Evolutionary conservation across 2,329 filamentous ascomycete genomes (phyloP).

Genomic region (Fusarium dimerum): DNA sequence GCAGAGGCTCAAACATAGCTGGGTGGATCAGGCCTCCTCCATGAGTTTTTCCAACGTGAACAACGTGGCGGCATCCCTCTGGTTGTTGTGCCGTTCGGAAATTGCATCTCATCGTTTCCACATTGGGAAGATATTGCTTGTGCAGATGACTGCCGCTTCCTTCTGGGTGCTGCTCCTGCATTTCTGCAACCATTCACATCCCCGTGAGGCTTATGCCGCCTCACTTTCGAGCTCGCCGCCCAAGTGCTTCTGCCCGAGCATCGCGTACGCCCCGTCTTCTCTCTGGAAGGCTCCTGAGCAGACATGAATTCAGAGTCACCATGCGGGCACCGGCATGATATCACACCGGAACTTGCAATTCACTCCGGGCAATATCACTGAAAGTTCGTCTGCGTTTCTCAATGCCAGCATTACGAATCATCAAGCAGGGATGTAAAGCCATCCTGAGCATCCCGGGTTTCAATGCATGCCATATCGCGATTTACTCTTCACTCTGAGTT

Average conservation of each 20-base stretch:
- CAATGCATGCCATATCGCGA: background rate
- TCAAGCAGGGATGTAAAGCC: background rate
- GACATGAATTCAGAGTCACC: conserved; percentile 8
- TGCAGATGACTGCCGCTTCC: conserved; percentile 5
- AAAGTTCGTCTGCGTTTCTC: background rate
- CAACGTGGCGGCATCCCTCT: conserved; percentile 33
- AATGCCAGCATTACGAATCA: background rate
- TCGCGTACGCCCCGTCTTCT: conserved; percentile 5
- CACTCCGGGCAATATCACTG: conserved; percentile 2
- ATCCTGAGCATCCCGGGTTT: background rate
- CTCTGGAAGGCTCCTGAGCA: background rate
- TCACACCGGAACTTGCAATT: conserved; percentile 17
- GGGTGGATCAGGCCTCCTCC: conserved; percentile 14
- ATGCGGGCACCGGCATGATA: conserved; percentile 16
- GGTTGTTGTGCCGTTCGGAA: conserved; percentile 17
- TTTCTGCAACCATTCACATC: conserved; percentile 12
- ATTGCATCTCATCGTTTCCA: conserved; percentile 18
- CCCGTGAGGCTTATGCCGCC: conserved; percentile 21
- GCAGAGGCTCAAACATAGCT: too few relatives aligned
- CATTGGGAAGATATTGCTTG: conserved; percentile 8
- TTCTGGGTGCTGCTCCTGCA: conserved; percentile 9
- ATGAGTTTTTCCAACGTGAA: conserved; percentile 9
- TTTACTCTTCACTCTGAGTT: background rate
- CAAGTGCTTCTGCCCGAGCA: conserved; percentile 6
- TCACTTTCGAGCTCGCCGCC: conserved; percentile 14